Conservation (phyloP, 179 eudicot species). For the Sideroxylon spinosum region DNA sequence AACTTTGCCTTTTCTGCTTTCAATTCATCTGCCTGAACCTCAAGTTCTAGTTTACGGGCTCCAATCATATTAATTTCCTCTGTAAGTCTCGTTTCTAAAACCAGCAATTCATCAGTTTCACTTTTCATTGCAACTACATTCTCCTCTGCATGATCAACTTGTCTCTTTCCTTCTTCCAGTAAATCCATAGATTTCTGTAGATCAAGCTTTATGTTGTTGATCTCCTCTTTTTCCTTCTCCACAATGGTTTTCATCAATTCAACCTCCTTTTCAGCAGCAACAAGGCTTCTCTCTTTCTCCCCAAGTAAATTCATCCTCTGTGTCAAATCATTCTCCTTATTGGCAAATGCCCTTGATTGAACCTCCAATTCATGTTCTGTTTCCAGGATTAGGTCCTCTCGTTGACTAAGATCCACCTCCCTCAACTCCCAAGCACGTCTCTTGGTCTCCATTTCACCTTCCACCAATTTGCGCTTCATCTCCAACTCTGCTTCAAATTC, state of each 20-base stretch:
- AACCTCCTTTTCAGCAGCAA: slow-evolving; percentile 42
- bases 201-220: slow-evolving; percentile 34
- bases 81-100: slow-evolving; percentile 64
- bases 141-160: slow-evolving; percentile 51
- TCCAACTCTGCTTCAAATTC: slow-evolving; percentile 58
- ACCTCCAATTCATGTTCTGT: slow-evolving; percentile 64
- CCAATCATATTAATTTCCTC: slow-evolving; percentile 81
- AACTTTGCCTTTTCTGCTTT: slow-evolving; percentile 75
- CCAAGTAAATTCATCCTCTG: slow-evolving; percentile 42
- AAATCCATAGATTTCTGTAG: slow-evolving; percentile 44
- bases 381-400: slow-evolving; percentile 58
- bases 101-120: slow-evolving; percentile 66
- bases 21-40: slow-evolving; percentile 68
- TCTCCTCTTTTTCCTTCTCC: slow-evolving; percentile 57
- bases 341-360: slow-evolving; percentile 48
- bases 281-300: slow-evolving; percentile 55
- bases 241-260: slow-evolving; percentile 38
- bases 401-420: slow-evolving; percentile 70
- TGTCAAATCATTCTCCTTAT: slow-evolving; percentile 60
- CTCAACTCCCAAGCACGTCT: slow-evolving; percentile 85
- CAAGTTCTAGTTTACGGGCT: slow-evolving; percentile 69
- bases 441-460: slow-evolving; percentile 66
- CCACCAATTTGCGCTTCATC: slow-evolving; percentile 50
- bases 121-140: slow-evolving; percentile 57
- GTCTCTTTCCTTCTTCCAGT: slow-evolving; percentile 54